Conservation (phyloP, 345 rosid genomes). For the Salix exigua region DNA sequence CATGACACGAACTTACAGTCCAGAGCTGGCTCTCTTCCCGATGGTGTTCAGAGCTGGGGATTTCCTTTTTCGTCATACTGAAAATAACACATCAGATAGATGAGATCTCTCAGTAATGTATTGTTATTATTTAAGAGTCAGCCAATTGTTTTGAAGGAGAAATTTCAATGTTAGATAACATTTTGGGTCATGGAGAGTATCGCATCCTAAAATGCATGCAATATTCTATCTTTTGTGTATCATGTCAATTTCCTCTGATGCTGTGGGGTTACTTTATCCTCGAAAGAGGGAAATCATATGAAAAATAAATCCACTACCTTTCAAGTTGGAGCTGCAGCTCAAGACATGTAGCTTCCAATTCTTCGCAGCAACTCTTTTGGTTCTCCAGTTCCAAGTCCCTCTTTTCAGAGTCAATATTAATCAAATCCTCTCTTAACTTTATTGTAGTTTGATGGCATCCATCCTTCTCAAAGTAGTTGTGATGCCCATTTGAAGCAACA, state of each 20-base stretch:
- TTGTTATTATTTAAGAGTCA: no score
- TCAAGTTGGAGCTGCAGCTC: conserved; percentile 46
- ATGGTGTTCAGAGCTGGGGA: conserved; percentile 27
- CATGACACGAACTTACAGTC: conserved; percentile 48
- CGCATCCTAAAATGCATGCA: no score
- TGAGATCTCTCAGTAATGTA: no score
- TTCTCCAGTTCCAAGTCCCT: conserved; percentile 39
- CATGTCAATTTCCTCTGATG: background rate
- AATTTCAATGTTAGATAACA: no score
- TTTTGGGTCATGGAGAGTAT: no score
- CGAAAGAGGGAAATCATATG: background rate
- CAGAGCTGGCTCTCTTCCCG: conserved; percentile 49
- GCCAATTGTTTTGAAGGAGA: no score
- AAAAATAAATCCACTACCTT: conserved; percentile 34
- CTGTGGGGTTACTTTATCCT: background rate
- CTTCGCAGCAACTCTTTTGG: conserved; percentile 39
- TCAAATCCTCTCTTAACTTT: conserved; percentile 25
- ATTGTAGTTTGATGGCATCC: conserved; percentile 19
- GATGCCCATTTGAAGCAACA: conserved; percentile 12
- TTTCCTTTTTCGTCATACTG: conserved; percentile 48
- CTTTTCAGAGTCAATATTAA: conserved; percentile 25
- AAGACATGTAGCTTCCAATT: conserved; percentile 42
- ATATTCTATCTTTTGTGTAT: background rate
- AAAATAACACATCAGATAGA: conserved; percentile 19
- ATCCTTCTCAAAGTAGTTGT: conserved; percentile 22